Evolutionary conservation across 1,284 basidiomycete species (phyloP).

Genomic region (Lentinula novae-zelandiae): DNA sequence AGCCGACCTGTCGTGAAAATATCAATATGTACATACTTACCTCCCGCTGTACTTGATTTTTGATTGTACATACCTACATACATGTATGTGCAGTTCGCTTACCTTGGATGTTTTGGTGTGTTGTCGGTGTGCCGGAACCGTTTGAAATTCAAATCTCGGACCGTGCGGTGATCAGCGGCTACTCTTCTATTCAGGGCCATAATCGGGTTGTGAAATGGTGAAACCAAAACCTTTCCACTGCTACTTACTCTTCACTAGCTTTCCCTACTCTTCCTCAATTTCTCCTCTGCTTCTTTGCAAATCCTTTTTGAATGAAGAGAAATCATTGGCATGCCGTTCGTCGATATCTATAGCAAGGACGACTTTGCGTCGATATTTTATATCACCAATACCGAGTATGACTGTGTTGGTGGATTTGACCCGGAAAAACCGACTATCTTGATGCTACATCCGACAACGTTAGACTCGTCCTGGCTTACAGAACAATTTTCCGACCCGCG

Average conservation of each 20-base stretch:
- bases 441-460: slow-evolving; percentile 61
- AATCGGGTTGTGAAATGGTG: too few relatives aligned
- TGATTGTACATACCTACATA: too few relatives aligned
- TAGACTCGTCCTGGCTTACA: slow-evolving; percentile 66
- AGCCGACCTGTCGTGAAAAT: too few relatives aligned
- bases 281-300: not conserved
- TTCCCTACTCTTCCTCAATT: not conserved
- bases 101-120: too few relatives aligned
- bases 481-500: slow-evolving; percentile 66
- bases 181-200: not conserved
- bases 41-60: too few relatives aligned
- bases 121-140: too few relatives aligned
- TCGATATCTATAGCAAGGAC: slow-evolving; percentile 57
- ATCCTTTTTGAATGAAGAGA: slow-evolving; percentile 2
- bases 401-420: slow-evolving; percentile 63
- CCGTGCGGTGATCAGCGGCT: not conserved
- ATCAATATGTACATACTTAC: too few relatives aligned
- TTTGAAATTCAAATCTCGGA: too few relatives aligned
- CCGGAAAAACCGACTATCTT: slow-evolving; percentile 60
- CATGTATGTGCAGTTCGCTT: too few relatives aligned
- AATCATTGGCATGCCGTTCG: slow-evolving; percentile 57
- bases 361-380: slow-evolving; percentile 74
- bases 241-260: too few relatives aligned
- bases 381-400: slow-evolving; percentile 50
- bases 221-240: too few relatives aligned